Conservation (phyloP, 31 red algal genomes). For the Porphyra umbilicalis region DNA sequence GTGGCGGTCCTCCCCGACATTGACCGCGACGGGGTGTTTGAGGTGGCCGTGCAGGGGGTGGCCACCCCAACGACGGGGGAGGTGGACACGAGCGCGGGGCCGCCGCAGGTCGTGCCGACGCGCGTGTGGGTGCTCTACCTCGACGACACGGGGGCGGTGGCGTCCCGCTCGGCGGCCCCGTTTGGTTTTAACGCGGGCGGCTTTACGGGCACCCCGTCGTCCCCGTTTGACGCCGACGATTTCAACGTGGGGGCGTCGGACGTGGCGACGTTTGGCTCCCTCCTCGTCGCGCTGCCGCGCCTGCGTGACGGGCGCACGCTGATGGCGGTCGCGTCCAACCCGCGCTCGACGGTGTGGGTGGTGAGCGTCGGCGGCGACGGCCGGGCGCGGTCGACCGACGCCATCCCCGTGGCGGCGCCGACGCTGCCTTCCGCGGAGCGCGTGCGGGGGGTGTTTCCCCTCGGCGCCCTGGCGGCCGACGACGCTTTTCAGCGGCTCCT, state of each 20-base stretch:
- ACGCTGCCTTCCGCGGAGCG: background rate
- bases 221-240: background rate
- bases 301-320: background rate
- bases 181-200: background rate
- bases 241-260: background rate
- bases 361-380: background rate
- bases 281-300: background rate
- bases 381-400: background rate
- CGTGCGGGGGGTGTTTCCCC: background rate
- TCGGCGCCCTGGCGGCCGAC: background rate
- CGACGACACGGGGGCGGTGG: background rate
- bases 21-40: background rate
- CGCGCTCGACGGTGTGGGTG: background rate
- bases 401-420: background rate
- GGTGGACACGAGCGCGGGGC: background rate
- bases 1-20: background rate
- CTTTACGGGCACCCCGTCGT: background rate
- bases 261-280: background rate
- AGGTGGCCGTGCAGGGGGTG: background rate
- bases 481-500: background rate
- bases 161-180: background rate
- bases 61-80: background rate
- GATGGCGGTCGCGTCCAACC: background rate
- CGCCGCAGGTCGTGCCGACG: background rate
- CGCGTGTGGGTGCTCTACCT: background rate